phyloP scores from a whole-genome alignment of 176 grass and related monocot genomes.

The Oryza australiensis region DNA sequence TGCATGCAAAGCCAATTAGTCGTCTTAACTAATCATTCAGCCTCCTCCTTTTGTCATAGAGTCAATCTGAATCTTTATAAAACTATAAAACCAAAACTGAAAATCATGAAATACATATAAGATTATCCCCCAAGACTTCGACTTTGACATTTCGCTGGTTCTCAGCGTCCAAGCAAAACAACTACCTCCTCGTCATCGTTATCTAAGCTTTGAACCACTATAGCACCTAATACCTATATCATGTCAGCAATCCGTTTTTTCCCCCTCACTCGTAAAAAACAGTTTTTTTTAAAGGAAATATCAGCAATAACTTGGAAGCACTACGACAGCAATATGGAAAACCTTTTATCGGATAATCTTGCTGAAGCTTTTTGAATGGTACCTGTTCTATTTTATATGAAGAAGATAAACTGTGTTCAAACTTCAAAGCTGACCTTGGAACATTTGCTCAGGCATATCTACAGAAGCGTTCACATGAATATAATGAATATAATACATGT shows the following conservation, averaged over 20 bases:
- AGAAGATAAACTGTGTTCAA: background rate
- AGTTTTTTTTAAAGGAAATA: background rate
- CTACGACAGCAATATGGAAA: background rate
- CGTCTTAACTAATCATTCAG: too few relatives aligned
- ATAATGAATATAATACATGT: background rate
- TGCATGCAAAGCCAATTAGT: background rate
- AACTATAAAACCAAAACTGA: background rate
- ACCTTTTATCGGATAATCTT: conserved; percentile 22
- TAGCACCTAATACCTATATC: background rate
- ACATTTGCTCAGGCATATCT: background rate
- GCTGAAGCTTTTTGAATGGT: conserved; percentile 8
- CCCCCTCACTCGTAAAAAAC: background rate
- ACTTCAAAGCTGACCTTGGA: conserved; percentile 5
- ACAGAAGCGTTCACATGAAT: background rate
- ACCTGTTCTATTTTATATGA: background rate
- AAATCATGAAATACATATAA: background rate
- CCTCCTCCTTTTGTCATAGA: background rate
- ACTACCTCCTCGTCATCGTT: background rate
- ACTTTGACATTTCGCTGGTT: conserved; percentile 1
- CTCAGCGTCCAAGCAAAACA: background rate
- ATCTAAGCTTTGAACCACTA: conserved; percentile 13
- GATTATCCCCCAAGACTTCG: background rate
- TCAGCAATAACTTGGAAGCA: background rate
- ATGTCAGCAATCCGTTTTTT: background rate
- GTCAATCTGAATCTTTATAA: background rate